Conservation (phyloP, 352 stramenopile genomes). For the Phytopythium aichiense region DNA sequence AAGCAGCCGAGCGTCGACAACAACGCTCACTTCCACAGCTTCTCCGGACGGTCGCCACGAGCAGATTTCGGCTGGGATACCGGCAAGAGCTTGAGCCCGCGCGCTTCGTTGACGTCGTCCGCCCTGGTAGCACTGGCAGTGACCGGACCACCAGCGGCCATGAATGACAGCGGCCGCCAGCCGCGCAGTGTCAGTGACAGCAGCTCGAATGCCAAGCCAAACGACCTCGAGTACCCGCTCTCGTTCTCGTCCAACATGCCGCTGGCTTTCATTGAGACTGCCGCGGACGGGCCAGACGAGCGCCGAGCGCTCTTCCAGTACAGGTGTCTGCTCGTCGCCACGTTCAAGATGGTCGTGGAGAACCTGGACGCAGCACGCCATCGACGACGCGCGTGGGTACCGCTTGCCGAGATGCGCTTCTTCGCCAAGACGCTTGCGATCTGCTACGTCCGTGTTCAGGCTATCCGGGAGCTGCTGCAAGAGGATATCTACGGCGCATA, state of each 20-base stretch:
- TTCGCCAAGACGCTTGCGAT: constrained; percentile 66
- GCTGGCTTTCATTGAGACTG: constrained; percentile 6
- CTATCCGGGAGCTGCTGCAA: constrained; percentile 47
- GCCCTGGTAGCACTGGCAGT: constrained; percentile 18
- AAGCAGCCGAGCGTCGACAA: constrained; percentile 2
- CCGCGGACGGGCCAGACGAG: constrained; percentile 30
- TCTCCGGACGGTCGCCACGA: background rate
- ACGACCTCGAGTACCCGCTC: constrained; percentile 16
- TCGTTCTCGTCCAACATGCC: constrained; percentile 1
- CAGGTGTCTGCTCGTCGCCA: constrained; percentile 65
- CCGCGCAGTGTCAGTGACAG: background rate
- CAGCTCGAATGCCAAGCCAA: constrained; percentile 9
- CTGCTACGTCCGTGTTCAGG: constrained; percentile 61
- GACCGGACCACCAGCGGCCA: background rate
- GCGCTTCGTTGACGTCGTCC: constrained; percentile 23
- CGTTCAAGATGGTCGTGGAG: constrained; percentile 66
- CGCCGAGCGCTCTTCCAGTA: constrained; percentile 62
- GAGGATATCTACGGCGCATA: constrained; percentile 56
- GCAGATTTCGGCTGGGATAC: constrained; percentile 2
- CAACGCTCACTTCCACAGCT: background rate
- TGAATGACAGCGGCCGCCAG: constrained; percentile 6
- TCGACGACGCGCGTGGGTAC: constrained; percentile 47
- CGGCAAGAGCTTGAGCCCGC: constrained; percentile 21
- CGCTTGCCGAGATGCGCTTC: constrained; percentile 53
- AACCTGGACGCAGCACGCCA: constrained; percentile 44